Base-by-base conservation (phyloP, 2,329 filamentous ascomycete species). In the Trichoderma lentiforme region DNA sequence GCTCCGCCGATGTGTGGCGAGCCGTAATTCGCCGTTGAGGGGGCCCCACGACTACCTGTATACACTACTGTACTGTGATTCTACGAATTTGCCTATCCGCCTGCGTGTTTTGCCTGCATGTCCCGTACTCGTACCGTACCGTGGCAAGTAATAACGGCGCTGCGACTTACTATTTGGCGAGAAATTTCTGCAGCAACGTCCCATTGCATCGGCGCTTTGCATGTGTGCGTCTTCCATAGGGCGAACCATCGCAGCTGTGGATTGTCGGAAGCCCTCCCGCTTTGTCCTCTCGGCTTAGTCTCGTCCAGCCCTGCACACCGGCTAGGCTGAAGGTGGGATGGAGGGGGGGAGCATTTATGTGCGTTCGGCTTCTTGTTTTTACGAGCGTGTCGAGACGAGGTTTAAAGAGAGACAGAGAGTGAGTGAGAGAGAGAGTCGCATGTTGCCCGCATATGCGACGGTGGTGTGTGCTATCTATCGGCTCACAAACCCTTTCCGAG, bases 221-320 rank as follows among this genome's bases (percentile, higher is more conserved):
- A 57, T 58, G 60, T 39, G 60, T 71, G 68, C 68, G 68, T 57
- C 51, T 64, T 57, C 47, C 61, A 63, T 71, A 71, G 69, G 69
- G 69, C 60, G 62, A 71, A 58, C 60, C 61, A 36, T 51, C n/a
- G 28, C 47, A n/a, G 69, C 53, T 26, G 63, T 71, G 70, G 63
- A 61, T 68, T 57, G 56, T 63, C 70, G 70, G 70, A 72, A 72
- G 56, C n/a, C n/a, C 18, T 72, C 57, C 70, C 70, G 70, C 66
- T 43, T 63, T 61, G 64, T 65, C 47, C 47, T 53, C 39, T 24
- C 34, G 56, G 11, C 66, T 68, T 62, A 47, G 53, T 58, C 36
- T 43, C 14, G 36, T n/a, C 65, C 66, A 69, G 66, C 65, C 65
- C 65, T 68, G 65, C 64, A 14, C 18, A 39, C 32, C 26, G 28